Conservation (phyloP, 345 rosid genomes). For the Eutrema japonicum region DNA sequence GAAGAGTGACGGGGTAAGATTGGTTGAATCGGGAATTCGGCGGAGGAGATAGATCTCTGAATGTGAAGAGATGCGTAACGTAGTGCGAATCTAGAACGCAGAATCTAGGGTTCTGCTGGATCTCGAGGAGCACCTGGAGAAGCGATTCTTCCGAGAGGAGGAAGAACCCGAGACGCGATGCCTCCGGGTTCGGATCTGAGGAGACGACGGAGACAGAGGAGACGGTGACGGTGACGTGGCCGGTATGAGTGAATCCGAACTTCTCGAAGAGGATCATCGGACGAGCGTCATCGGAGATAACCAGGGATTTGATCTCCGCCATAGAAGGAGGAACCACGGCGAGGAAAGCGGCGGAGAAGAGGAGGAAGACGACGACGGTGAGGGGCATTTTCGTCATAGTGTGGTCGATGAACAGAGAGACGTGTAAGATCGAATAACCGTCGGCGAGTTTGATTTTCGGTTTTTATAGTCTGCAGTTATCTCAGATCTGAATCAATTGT, state of each 20-base stretch:
- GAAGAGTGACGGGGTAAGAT: conserved; percentile 66
- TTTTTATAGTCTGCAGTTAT: conserved; percentile 8
- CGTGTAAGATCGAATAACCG: conserved; percentile 16
- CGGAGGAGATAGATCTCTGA: conserved; percentile 85
- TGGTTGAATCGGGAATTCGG: conserved; percentile 63
- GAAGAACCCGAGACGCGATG: conserved; percentile 89
- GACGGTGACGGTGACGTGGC: conserved; percentile 68
- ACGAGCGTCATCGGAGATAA: conserved; percentile 67
- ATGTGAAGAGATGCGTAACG: conserved; percentile 63
- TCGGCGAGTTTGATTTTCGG: conserved; percentile 23
- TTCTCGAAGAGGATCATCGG: conserved; percentile 96
- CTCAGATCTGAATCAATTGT: conserved; percentile 32
- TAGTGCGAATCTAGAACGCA: conserved; percentile 87
- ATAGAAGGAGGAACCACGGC: conserved; percentile 44
- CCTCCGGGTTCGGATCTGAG: conserved; percentile 53
- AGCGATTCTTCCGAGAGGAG: conserved; percentile 91
- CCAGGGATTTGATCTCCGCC: conserved; percentile 75
- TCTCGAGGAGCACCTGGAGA: conserved; percentile 78
- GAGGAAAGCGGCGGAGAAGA: conserved; percentile 39
- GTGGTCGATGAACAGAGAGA: conserved; percentile 10
- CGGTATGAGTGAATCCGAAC: conserved; percentile 88
- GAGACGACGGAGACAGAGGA: conserved; percentile 66
- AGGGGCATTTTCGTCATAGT: conserved; percentile 55
- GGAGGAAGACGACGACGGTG: conserved; percentile 38
- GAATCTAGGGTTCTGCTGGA: conserved; percentile 73